A percentile compares a stretch with the other conserved stretches of the same genome.
Evolutionary conservation across 768 basidiomycete genomes (phyloP).

Genomic region (Phlegmacium glaucopus): DNA sequence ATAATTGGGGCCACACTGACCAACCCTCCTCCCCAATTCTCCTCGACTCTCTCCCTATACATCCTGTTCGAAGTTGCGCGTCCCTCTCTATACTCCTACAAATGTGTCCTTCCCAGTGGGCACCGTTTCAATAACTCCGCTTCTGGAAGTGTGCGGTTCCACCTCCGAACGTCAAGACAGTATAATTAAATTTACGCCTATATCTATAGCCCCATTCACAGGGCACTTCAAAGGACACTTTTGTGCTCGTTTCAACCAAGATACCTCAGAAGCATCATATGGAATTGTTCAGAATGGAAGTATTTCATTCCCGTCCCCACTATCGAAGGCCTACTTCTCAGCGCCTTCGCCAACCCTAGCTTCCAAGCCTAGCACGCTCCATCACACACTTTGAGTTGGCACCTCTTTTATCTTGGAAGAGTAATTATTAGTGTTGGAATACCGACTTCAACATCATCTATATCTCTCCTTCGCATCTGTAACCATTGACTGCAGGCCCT

Average conservation of each 20-base stretch:
- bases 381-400: conserved; percentile 50
- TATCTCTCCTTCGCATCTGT: no score
- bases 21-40: conserved; percentile 10
- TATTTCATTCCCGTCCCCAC: conserved; percentile 14
- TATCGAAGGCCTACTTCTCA: conserved; percentile 42
- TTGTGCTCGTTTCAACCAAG: conserved; percentile 53
- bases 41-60: conserved; percentile 31
- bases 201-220: conserved; percentile 34
- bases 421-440: conserved; percentile 42
- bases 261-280: conserved; percentile 28
- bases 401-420: conserved; percentile 69
- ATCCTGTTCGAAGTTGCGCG: conserved; percentile 68
- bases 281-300: conserved; percentile 51
- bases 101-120: conserved; percentile 55
- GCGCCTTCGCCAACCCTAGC: conserved; percentile 40
- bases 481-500: no score
- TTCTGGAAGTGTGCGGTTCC: conserved; percentile 44
- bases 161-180: conserved; percentile 70
- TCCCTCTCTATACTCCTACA: conserved; percentile 45
- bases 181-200: conserved; percentile 65
- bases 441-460: conserved; percentile 11
- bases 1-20: conserved; percentile 7
- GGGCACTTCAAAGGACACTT: conserved; percentile 52
- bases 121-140: conserved; percentile 34
- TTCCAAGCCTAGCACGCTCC: no score